Base-by-base conservation (phyloP, 2,329 filamentous ascomycete genomes). In the Pseudogymnoascus sp. region DNA sequence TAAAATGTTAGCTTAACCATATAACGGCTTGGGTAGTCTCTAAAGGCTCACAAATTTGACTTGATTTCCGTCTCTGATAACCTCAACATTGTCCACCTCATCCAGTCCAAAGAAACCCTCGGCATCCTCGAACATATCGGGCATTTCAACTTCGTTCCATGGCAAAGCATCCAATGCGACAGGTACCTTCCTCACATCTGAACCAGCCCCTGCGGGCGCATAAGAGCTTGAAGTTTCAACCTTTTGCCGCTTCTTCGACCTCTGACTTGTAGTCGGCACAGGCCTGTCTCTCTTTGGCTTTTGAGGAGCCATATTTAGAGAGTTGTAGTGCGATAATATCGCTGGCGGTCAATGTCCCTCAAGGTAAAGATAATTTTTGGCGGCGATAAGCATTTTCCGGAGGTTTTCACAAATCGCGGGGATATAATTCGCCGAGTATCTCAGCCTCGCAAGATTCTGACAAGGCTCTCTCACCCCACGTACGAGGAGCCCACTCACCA, bases 91-190 rank as follows among this genome's bases (percentile, higher is more conserved):
- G 14, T 96, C 90, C 55, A 97, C 88, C 70, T 97, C 93, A 71
- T 99, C 92, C 1, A 99, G 78, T 0, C 90, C 92, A 69, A 88
- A 96, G 74, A 99, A 97, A 0, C 95, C 95, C 67, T 96, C 92
- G n/a, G 90, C 90, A 76, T 97, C 91, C 52, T 93, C 87, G 69
- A 93, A 80, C 71, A 89, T 86, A 71, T 93, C 89, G 5, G 91
- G 90, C 3, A 95, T 85, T 18, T 85, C 79, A 9, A 82, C 79
- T 40, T 79, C 74, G 68, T 82, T 79, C 85, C 85, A 88, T 72
- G 76, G 73, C 45, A 88, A 75, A 1, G 80, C 75, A 65, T 80
- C 75, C 31, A 79, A 74, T 45, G 78, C 76, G 21, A 83, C 76
- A 1, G 77, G 71, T 43, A 74, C 74, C 69, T 76, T 79, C 14